phyloP scores from a whole-genome alignment of 2,329 filamentous ascomycete species.

The Chaetomiaceae sp. region DNA sequence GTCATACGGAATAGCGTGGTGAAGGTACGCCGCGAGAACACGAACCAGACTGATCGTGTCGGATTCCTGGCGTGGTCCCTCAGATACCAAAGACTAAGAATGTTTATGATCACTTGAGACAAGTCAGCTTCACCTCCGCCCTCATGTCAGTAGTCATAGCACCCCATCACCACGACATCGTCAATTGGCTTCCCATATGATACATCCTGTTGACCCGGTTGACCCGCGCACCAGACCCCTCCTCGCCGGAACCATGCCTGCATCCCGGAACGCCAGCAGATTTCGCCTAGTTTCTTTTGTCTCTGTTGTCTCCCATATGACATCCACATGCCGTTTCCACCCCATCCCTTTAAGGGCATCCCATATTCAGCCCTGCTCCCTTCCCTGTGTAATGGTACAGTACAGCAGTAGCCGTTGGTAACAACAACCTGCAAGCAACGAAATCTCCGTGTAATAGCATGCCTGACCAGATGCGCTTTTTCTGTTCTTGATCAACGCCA shows the following conservation, averaged over 20 bases:
- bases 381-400: too few relatives aligned
- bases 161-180: neutral
- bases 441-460: slow-evolving; percentile 12
- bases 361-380: neutral
- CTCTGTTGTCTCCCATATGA: too few relatives aligned
- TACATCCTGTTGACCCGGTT: slow-evolving; percentile 6
- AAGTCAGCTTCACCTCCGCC: neutral
- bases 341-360: neutral
- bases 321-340: too few relatives aligned
- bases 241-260: slow-evolving; percentile 8
- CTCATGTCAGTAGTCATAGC: neutral
- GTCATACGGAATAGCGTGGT: too few relatives aligned
- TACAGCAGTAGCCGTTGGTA: too few relatives aligned
- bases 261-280: slow-evolving; percentile 15
- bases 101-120: too few relatives aligned
- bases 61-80: too few relatives aligned
- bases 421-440: slow-evolving; percentile 10
- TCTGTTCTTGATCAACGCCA: slow-evolving; percentile 14
- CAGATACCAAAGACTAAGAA: neutral
- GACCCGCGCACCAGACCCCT: slow-evolving; percentile 11
- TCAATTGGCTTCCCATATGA: slow-evolving; percentile 10
- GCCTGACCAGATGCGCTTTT: slow-evolving; percentile 17
- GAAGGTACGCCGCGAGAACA: too few relatives aligned
- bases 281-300: slow-evolving; percentile 8
- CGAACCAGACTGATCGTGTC: too few relatives aligned